phyloP scores from a whole-genome alignment of 2,329 filamentous ascomycete species.

The Pseudocercospora cruenta region DNA sequence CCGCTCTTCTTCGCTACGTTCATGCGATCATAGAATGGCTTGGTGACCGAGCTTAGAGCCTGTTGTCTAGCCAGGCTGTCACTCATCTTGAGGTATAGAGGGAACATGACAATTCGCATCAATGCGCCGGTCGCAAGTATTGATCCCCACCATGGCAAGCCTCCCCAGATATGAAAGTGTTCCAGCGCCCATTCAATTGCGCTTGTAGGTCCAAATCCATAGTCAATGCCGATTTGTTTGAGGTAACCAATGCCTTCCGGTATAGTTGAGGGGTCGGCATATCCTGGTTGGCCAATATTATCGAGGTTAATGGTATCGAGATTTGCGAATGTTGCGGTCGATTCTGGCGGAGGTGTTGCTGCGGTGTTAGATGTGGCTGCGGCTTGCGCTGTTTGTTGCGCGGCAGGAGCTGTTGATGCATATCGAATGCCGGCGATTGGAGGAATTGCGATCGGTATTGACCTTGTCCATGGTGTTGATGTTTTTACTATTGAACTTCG shows the following conservation, averaged over 20 bases:
- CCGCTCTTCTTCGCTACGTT: slow-evolving; percentile 46
- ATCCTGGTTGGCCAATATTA: slow-evolving; percentile 32
- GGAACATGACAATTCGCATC: slow-evolving; percentile 68
- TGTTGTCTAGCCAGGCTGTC: slow-evolving; percentile 66
- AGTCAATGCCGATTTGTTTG: slow-evolving; percentile 80
- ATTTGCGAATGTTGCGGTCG: slow-evolving; percentile 32
- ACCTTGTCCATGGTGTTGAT: slow-evolving; percentile 18
- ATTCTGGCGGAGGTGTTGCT: slow-evolving; percentile 32
- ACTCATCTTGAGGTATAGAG: slow-evolving; percentile 64
- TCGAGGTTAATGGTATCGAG: slow-evolving; percentile 43
- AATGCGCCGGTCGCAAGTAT: slow-evolving; percentile 68
- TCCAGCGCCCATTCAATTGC: slow-evolving; percentile 77
- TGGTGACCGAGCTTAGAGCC: slow-evolving; percentile 60
- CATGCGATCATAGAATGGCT: slow-evolving; percentile 62
- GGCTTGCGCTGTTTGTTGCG: neutral
- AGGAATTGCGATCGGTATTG: slow-evolving; percentile 21
- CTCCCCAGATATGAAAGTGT: slow-evolving; percentile 75
- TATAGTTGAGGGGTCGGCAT: slow-evolving; percentile 44
- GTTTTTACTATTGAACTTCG: slow-evolving; percentile 13
- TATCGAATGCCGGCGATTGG: slow-evolving; percentile 29
- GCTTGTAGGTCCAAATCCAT: slow-evolving; percentile 77
- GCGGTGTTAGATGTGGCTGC: slow-evolving; percentile 33
- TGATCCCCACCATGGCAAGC: slow-evolving; percentile 80
- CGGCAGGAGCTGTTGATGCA: slow-evolving; percentile 33
- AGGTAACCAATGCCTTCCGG: slow-evolving; percentile 82